A percentile compares a stretch with the other conserved stretches of the same genome.
Evolutionary conservation across 202 grass and related monocot species (phyloP).

Genomic region (Schoenoplectus tabernaemontani): DNA sequence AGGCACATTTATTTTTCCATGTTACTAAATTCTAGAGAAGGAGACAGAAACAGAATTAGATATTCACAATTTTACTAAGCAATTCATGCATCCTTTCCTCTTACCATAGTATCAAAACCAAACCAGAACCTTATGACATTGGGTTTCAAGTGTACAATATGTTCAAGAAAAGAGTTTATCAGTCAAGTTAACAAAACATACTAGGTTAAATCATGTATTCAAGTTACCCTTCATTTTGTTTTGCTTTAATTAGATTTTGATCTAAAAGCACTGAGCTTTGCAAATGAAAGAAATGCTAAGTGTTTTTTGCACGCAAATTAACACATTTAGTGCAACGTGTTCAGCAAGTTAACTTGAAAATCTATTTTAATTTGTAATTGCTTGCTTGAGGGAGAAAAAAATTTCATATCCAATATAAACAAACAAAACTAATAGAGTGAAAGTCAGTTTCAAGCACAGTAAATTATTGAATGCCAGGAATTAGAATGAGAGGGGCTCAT

Average conservation of each 20-base stretch:
- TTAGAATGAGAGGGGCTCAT: background rate
- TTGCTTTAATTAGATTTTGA: background rate
- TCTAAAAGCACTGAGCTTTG: background rate
- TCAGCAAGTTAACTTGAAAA: background rate
- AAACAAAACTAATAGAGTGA: background rate
- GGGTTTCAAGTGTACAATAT: background rate
- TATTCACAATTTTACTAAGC: background rate
- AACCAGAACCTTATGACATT: background rate
- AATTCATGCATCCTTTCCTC: conserved; percentile 4
- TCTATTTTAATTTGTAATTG: background rate
- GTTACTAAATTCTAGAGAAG: background rate
- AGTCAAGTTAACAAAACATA: background rate
- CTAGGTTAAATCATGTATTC: background rate
- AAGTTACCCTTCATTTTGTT: background rate
- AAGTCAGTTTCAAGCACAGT: background rate
- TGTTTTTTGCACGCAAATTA: background rate
- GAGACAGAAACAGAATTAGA: background rate
- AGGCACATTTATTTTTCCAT: background rate
- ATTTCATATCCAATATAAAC: background rate
- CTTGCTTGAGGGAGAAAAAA: background rate
- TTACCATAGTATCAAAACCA: background rate
- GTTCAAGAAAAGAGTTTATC: background rate
- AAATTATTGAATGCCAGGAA: background rate
- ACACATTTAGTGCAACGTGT: too few relatives aligned
- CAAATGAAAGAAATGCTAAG: background rate